These are phyloP conservation scores for Mortierella antarctica DNA, from an alignment of 192 early-diverging fungal genomes.

Conservation along the genomic window DNA sequence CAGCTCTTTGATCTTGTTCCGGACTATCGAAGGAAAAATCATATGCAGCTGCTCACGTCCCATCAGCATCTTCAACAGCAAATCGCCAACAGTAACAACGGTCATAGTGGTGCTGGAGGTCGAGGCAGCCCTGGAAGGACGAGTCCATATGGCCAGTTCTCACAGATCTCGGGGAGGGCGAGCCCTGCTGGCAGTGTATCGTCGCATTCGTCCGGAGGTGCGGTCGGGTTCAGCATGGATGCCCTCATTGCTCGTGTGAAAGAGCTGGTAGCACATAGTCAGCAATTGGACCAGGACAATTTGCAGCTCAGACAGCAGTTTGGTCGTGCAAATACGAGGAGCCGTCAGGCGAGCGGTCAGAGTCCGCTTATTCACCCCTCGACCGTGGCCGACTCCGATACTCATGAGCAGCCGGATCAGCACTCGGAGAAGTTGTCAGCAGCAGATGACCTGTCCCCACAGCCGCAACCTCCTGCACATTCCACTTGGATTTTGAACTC, in stretches of 20 bases:
- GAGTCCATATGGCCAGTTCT: too few species aligned
- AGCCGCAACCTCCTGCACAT: background rate
- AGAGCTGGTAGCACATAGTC: conserved; percentile 17
- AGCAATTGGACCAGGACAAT: conserved; percentile 33
- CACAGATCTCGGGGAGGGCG: background rate
- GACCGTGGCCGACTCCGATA: background rate
- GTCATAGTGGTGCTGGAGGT: background rate
- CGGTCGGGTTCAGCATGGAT: conserved; percentile 46
- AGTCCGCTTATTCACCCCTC: background rate
- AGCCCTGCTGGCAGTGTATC: conserved; percentile 9
- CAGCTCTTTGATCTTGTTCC: conserved; percentile 45
- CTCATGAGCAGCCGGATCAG: background rate
- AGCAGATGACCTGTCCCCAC: background rate
- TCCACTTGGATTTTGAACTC: conserved; percentile 26
- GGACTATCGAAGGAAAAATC: conserved; percentile 27
- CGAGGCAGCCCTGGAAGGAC: background rate
- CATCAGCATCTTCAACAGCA: conserved; percentile 35
- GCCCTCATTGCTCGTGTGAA: conserved; percentile 30
- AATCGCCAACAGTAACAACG: background rate
- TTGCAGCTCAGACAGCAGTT: conserved; percentile 10
- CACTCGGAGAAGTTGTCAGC: background rate
- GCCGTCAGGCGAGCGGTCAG: conserved; percentile 6
- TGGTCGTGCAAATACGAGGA: background rate
- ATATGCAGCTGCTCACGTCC: conserved; percentile 18
- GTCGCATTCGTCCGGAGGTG: background rate